Evolutionary conservation across 768 basidiomycete genomes (phyloP).

Genomic region (Mrakia blollopis): DNA sequence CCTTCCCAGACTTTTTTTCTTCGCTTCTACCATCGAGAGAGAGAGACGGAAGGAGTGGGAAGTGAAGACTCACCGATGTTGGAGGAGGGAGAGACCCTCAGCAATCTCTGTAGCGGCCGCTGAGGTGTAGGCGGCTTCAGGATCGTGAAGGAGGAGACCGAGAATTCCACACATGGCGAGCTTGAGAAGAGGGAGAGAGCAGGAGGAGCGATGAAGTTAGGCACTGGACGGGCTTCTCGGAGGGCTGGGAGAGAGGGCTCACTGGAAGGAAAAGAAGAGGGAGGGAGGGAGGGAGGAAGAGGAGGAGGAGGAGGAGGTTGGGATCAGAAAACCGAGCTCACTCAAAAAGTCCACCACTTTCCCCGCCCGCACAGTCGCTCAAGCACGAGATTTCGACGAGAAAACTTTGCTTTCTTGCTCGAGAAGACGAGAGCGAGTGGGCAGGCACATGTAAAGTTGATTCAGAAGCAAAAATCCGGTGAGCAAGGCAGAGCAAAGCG

Average conservation of each 20-base stretch:
- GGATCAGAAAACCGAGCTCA: too few species aligned
- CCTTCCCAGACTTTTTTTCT: neutral
- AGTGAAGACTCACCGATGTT: constrained; percentile 56
- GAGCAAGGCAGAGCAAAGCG: neutral
- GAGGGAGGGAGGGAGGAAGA: too few species aligned
- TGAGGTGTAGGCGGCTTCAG: constrained; percentile 50
- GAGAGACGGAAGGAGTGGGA: neutral
- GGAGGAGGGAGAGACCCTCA: constrained; percentile 90
- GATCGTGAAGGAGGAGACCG: constrained; percentile 77
- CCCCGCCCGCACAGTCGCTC: too few species aligned
- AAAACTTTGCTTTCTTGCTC: neutral
- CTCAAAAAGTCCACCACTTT: too few species aligned
- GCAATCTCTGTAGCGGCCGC: constrained; percentile 80
- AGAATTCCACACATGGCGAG: constrained; percentile 77
- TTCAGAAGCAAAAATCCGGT: neutral
- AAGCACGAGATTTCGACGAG: neutral
- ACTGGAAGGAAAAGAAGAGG: too few species aligned
- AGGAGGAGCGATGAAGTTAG: neutral
- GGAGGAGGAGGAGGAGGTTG: too few species aligned
- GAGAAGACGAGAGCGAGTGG: neutral
- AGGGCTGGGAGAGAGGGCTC: neutral
- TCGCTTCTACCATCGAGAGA: constrained; percentile 47
- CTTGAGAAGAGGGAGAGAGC: too few species aligned
- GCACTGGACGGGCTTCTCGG: neutral
- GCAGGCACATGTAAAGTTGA: neutral